phyloP scores from a whole-genome alignment of 139 green algal genomes.

The Pseudopediastrum boryanum region DNA sequence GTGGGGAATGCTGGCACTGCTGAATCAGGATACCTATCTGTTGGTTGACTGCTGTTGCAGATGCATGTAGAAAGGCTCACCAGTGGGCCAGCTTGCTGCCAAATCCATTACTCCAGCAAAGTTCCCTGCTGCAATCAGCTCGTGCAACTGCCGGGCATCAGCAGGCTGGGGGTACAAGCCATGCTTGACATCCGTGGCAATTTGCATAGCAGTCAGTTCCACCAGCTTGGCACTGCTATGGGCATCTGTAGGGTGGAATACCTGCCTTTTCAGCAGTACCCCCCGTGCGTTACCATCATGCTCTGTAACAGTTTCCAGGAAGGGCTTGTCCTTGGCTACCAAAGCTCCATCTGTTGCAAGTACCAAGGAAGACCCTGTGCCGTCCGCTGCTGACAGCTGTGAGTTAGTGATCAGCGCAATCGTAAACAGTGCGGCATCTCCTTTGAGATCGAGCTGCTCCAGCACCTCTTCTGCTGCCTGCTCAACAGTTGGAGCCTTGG shows the following conservation, averaged over 20 bases:
- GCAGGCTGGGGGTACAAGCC: background rate
- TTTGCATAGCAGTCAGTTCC: conserved; percentile 13
- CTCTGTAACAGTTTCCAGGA: conserved; percentile 11
- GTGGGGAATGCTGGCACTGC: too few species aligned
- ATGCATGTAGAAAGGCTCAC: too few species aligned
- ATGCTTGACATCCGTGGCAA: conserved; percentile 11
- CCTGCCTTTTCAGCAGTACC: conserved; percentile 18
- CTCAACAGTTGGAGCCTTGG: too few species aligned
- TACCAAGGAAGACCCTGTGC: background rate
- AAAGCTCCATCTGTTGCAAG: background rate
- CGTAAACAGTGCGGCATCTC: too few species aligned
- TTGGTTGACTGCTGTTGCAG: too few species aligned
- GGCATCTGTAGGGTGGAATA: too few species aligned
- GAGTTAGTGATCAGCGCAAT: too few species aligned
- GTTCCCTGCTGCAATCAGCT: conserved; percentile 13
- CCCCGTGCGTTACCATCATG: background rate
- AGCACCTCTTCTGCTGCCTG: too few species aligned
- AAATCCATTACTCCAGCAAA: conserved; percentile 20
- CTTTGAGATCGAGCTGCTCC: too few species aligned
- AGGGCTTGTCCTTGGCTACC: background rate
- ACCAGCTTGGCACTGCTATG: too few species aligned
- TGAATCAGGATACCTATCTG: too few species aligned
- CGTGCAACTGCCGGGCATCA: conserved; percentile 9
- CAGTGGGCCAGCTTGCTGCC: conserved; percentile 19
- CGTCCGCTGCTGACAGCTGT: too few species aligned